Base-by-base conservation (phyloP, 2,329 filamentous ascomycete species). In the Aspergillus bombycis region DNA sequence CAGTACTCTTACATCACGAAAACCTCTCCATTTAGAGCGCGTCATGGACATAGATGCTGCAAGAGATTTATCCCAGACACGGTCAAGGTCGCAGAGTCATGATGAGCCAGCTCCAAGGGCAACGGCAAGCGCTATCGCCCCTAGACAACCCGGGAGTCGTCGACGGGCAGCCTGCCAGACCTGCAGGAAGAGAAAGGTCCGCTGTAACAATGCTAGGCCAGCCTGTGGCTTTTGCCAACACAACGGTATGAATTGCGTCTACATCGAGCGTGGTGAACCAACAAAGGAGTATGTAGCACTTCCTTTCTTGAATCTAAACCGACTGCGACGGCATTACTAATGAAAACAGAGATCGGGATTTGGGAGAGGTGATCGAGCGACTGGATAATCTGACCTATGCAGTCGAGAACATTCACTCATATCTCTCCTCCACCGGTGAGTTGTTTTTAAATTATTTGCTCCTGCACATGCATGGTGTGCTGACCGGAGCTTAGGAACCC, bases 131-230 rank as follows among this genome's bases (percentile, higher is more conserved):
- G 19, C 26, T 50, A 19, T 26, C 9, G 1, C 26, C 26, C 14
- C 46, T 19, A 50, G 26, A 30, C 46, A 4, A 19, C 23, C 21
- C 4, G 26, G 46, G 14, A 50, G 3, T 50, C 46, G 46, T 50
- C 46, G 46, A 50, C 46, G 46, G 46, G 46, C 46, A 50, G 46
- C 46, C 46, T 50, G 46, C 46, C 46, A 50, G 21, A 50, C 23
- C 8, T 50, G 46, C 16, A 50, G 46, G 23, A 50, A 30, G 16
- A 9, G 46, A 30, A 50, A 50, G 26, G 46, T 50, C 26, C 46
- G 46, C 23, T 50, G 46, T 50, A 26, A 50, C n/a, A 50, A 50
- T 32, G 46, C 23, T 26, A 50, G 46, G 6, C 46, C 46, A 19
- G 26, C 46, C 5, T 50, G 46, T 50, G 46, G 46, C 6, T 50